Conservation (phyloP, 169 alveolate genomes). For the Eimeria tenella region DNA sequence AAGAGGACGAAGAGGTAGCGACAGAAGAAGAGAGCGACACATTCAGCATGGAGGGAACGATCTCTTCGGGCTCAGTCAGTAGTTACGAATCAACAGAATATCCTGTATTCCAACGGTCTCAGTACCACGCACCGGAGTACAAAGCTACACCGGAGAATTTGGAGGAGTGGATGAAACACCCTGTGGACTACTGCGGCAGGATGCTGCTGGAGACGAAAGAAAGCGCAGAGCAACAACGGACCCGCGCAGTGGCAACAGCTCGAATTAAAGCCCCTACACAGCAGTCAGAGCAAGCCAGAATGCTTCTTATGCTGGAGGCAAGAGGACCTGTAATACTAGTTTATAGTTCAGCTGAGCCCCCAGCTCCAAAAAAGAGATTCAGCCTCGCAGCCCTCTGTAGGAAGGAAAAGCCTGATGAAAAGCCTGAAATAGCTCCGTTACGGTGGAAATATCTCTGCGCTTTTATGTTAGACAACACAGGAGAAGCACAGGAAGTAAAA, state of each 20-base stretch:
- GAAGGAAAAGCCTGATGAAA: neutral
- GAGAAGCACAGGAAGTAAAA: neutral
- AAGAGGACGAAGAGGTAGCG: slow-evolving; percentile 20
- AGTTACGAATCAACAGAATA: slow-evolving; percentile 41
- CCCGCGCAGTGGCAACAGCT: slow-evolving; percentile 1
- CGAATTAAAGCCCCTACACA: slow-evolving; percentile 12
- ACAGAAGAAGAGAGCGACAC: neutral
- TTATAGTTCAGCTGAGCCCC: neutral
- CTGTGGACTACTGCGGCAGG: slow-evolving; percentile 68
- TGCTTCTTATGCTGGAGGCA: slow-evolving; percentile 66
- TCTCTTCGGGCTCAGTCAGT: slow-evolving; percentile 20
- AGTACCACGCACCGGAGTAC: slow-evolving; percentile 56
- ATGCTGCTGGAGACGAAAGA: slow-evolving; percentile 27
- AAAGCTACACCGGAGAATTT: slow-evolving; percentile 12
- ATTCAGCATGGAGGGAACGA: slow-evolving; percentile 23
- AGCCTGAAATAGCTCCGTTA: neutral
- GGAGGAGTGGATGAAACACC: slow-evolving; percentile 66
- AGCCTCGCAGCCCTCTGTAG: slow-evolving; percentile 20
- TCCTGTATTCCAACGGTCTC: slow-evolving; percentile 37
- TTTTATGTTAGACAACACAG: slow-evolving; percentile 46
- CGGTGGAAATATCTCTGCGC: slow-evolving; percentile 54
- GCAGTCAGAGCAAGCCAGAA: neutral
- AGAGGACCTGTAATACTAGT: slow-evolving; percentile 57
- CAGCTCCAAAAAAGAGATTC: neutral
- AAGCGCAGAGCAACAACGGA: neutral